Percentiles rank a stretch among this genome's conserved stretches.
phyloP scores from a whole-genome alignment of 2,329 filamentous ascomycete genomes.

The Coniella lustricola region DNA sequence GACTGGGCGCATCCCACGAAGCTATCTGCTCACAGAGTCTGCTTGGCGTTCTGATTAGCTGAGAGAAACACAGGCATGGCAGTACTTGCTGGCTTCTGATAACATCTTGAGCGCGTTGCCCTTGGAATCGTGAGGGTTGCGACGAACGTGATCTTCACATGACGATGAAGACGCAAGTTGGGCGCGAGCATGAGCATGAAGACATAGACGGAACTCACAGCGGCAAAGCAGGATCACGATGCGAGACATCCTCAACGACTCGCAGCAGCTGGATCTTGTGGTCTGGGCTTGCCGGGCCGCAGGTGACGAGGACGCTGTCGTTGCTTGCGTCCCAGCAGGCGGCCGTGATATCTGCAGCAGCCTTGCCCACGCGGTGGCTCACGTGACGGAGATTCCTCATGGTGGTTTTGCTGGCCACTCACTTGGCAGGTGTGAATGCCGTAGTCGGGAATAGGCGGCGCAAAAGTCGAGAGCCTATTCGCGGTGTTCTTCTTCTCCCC shows the following conservation, averaged over 20 bases:
- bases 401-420: too few relatives aligned
- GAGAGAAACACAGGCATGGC: neutral
- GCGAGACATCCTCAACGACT: conserved; percentile 35
- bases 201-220: conserved; percentile 30
- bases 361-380: conserved; percentile 58
- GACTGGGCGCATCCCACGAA: conserved; percentile 83
- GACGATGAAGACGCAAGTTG: too few relatives aligned
- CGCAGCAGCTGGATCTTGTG: conserved; percentile 66
- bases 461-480: neutral
- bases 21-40: conserved; percentile 48
- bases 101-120: too few relatives aligned
- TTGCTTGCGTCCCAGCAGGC: conserved; percentile 78
- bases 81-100: neutral
- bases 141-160: too few relatives aligned
- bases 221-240: conserved; percentile 11
- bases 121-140: too few relatives aligned
- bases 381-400: conserved; percentile 90
- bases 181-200: too few relatives aligned
- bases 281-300: conserved; percentile 68
- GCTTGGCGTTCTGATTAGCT: neutral
- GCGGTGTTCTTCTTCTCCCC: neutral
- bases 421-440: neutral
- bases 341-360: conserved; percentile 59
- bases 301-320: conserved; percentile 73
- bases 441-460: too few relatives aligned